Evolutionary conservation across 768 basidiomycete species (phyloP).

Genomic region (Mycena olivaceomarginata): DNA sequence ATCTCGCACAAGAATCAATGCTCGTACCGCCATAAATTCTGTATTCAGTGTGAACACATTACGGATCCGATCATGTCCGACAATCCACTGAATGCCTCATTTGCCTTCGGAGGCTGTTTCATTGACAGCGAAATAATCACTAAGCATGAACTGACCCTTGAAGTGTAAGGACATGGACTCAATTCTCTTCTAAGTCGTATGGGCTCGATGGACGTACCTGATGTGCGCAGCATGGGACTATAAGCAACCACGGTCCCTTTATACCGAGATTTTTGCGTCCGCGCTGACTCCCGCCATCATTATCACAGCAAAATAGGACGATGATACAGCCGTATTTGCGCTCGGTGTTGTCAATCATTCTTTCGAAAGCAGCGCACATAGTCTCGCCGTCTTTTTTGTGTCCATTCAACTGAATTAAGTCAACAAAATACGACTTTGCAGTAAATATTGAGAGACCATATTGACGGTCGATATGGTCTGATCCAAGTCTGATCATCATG

Average conservation of each 20-base stretch:
- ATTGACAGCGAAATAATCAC: conserved; percentile 5
- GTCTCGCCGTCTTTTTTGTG: too few relatives aligned
- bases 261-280: conserved; percentile 47
- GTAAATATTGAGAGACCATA: too few relatives aligned
- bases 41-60: conserved; percentile 3
- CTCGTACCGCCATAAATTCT: conserved; percentile 1
- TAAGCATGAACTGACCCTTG: conserved; percentile 49
- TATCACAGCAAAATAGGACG: conserved; percentile 47
- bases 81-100: not conserved
- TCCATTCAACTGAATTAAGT: conserved; percentile 5
- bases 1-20: too few relatives aligned
- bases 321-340: conserved; percentile 36
- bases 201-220: too few relatives aligned
- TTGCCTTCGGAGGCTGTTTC: not conserved
- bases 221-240: too few relatives aligned
- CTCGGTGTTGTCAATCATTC: conserved; percentile 51
- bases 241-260: too few relatives aligned
- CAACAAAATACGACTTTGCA: conserved; percentile 47
- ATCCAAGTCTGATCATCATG: too few relatives aligned
- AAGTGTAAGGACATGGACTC: not conserved
- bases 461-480: too few relatives aligned
- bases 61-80: not conserved
- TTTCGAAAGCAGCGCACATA: conserved; percentile 46
- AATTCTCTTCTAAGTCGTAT: too few relatives aligned
- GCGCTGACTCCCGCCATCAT: conserved; percentile 40